A percentile compares a stretch with the other conserved stretches of the same genome.
Conservation (phyloP, 352 stramenopile genomes). For the Phytophthora podocarpi region DNA sequence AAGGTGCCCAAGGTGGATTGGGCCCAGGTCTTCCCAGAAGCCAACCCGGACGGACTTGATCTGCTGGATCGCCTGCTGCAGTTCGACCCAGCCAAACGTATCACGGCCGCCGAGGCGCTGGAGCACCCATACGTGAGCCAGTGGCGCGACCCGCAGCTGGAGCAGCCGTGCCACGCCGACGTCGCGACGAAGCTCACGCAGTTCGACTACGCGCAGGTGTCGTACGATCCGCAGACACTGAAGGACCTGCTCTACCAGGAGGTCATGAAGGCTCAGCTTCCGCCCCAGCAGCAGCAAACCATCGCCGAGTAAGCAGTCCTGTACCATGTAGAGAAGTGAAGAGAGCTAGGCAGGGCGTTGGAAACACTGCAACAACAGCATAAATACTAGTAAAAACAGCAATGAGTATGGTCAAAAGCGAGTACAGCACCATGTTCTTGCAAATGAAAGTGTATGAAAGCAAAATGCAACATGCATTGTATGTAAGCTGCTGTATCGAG, state of each 20-base stretch:
- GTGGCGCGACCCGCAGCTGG: constrained; percentile 72
- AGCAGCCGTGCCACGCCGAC: constrained; percentile 56
- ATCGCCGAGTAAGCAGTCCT: constrained; percentile 26
- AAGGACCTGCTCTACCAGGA: constrained; percentile 86
- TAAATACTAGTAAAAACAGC: constrained; percentile 21
- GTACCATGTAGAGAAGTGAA: constrained; percentile 36
- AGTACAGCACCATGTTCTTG: background rate
- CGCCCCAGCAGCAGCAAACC: constrained; percentile 14
- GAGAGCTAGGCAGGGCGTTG: background rate
- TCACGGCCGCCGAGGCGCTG: constrained; percentile 84
- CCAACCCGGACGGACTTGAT: constrained; percentile 86
- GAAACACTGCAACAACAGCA: constrained; percentile 3
- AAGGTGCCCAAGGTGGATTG: constrained; percentile 80
- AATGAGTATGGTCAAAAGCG: background rate
- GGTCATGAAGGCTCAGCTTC: constrained; percentile 71
- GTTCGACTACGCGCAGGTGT: constrained; percentile 79
- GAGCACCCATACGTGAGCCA: constrained; percentile 90
- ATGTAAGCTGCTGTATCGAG: constrained; percentile 11
- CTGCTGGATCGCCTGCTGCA: constrained; percentile 87
- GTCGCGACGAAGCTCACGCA: constrained; percentile 64
- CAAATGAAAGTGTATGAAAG: constrained; percentile 8
- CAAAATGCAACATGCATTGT: constrained; percentile 31
- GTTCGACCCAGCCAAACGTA: constrained; percentile 88
- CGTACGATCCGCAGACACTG: constrained; percentile 70
- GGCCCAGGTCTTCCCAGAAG: constrained; percentile 77